Percentiles rank a stretch among this genome's conserved stretches.
Evolutionary conservation across 441 rosid genomes (phyloP).

Genomic region (Geranium incanum): DNA sequence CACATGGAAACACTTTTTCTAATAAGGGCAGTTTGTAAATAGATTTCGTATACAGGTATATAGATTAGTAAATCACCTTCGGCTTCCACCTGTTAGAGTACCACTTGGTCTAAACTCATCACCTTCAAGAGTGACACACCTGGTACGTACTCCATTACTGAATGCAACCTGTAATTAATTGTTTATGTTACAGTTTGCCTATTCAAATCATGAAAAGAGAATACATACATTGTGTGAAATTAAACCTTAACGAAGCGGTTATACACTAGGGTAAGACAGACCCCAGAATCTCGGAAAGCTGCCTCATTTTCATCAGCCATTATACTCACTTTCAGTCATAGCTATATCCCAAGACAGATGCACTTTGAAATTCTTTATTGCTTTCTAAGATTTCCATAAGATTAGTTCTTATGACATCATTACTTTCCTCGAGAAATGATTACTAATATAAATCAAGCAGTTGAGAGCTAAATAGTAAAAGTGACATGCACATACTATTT

Average conservation of each 20-base stretch:
- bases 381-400: neutral
- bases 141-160: conserved; percentile 53
- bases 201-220: neutral
- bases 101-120: conserved; percentile 96
- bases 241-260: neutral
- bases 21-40: neutral
- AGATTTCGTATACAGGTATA: neutral
- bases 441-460: neutral
- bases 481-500: neutral
- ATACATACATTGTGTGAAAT: neutral
- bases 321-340: neutral
- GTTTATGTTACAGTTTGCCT: neutral
- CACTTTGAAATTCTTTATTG: neutral
- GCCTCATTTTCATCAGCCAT: neutral
- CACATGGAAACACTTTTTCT: neutral
- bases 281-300: neutral
- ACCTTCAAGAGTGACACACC: conserved; percentile 92
- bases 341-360: neutral
- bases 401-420: neutral
- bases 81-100: conserved; percentile 95
- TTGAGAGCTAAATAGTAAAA: neutral
- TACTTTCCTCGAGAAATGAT: neutral
- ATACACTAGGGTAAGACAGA: neutral
- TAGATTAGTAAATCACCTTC: conserved; percentile 38
- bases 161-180: conserved; percentile 65